Conservation (phyloP, 1,284 basidiomycete species). For the Rhodotorula glutinis region DNA sequence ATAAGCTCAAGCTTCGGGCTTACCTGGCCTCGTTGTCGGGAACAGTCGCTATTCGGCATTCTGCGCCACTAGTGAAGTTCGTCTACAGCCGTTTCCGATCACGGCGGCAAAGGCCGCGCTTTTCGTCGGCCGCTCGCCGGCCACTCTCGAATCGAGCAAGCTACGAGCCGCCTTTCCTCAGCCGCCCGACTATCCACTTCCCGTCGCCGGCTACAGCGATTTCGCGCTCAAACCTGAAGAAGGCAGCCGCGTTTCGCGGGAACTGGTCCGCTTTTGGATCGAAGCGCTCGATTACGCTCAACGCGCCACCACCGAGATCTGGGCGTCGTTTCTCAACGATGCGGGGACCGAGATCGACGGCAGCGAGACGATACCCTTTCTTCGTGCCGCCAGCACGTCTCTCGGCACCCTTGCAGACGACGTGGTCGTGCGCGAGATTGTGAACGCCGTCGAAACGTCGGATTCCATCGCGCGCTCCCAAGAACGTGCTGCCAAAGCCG, state of each 20-base stretch:
- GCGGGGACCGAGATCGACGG: neutral
- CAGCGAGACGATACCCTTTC: too few species aligned
- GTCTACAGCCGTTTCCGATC: constrained; percentile 27
- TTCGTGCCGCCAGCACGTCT: neutral
- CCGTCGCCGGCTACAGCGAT: neutral
- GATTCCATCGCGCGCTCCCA: neutral
- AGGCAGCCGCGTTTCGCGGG: constrained; percentile 16
- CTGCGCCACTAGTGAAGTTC: constrained; percentile 2
- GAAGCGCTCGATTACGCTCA: constrained; percentile 25
- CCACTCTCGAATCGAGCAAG: neutral
- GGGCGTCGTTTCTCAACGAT: constrained; percentile 1
- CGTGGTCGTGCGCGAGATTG: constrained; percentile 9
- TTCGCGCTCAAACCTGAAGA: constrained; percentile 7
- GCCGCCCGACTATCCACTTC: neutral
- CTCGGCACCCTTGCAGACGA: constrained; percentile 8
- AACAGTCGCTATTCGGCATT: constrained; percentile 23
- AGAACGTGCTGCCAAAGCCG: neutral
- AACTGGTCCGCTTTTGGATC: constrained; percentile 25
- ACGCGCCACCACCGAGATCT: constrained; percentile 9
- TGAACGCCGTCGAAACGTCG: neutral
- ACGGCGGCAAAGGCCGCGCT: constrained; percentile 13
- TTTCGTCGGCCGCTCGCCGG: constrained; percentile 19
- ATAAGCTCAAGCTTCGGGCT: too few species aligned
- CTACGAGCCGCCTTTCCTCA: constrained; percentile 2
- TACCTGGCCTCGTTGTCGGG: neutral